These are phyloP conservation scores for Massariosphaeria phaeospora DNA, from an alignment of 495 filamentous ascomycete species.

Conservation along the genomic window DNA sequence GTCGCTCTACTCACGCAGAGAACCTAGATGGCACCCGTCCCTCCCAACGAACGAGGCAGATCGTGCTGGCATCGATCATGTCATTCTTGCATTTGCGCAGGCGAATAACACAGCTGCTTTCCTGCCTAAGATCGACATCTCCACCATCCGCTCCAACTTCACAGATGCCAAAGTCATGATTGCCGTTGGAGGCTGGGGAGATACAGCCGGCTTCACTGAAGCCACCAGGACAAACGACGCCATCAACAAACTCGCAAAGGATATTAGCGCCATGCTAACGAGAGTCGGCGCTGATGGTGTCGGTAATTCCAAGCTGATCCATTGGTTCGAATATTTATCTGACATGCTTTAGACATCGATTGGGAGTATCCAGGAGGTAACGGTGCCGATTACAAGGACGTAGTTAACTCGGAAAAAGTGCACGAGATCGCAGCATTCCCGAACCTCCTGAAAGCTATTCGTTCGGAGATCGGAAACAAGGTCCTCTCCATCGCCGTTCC, in stretches of 20 bases:
- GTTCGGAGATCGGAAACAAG: constrained; percentile 56
- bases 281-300: constrained; percentile 41
- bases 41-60: constrained; percentile 10
- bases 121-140: constrained; percentile 12
- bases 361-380: constrained; percentile 83
- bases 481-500: constrained; percentile 68
- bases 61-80: constrained; percentile 22
- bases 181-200: constrained; percentile 72
- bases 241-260: constrained; percentile 57
- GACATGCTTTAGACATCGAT: constrained; percentile 54
- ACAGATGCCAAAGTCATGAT: constrained; percentile 49
- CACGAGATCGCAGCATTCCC: constrained; percentile 64
- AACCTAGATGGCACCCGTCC: constrained; percentile 23
- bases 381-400: constrained; percentile 66
- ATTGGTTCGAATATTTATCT: not conserved
- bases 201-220: constrained; percentile 56
- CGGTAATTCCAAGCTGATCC: constrained; percentile 10
- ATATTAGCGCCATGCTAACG: constrained; percentile 59
- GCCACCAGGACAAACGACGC: constrained; percentile 52
- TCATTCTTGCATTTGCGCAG: constrained; percentile 22
- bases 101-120: constrained; percentile 8
- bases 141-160: constrained; percentile 18
- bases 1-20: not conserved
- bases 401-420: constrained; percentile 56
- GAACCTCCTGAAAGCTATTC: constrained; percentile 55